Evolutionary conservation across 129 eudicot species (phyloP), one percentile per base, ranked within the genome.

Genomic region (Deinandra increscens): DNA sequence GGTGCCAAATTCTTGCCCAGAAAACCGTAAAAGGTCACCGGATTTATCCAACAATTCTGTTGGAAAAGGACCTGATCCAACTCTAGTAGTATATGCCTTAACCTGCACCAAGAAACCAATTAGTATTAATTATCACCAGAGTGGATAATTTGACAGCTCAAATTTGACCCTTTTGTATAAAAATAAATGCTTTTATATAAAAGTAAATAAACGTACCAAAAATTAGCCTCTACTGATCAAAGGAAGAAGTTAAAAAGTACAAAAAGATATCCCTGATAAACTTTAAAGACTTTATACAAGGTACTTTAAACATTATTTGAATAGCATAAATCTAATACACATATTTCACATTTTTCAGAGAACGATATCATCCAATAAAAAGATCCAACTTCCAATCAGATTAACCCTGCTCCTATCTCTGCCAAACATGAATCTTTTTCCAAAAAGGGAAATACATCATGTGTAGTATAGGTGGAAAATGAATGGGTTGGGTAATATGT

Each of bases 31-130:
- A n/a, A 83, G 73, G 31, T 93, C 96, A 42, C 98, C 98, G 50
- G 81, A 84, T 83, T 93, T 79, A 66, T 92, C 98, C 80, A 86
- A 68, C 11, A 84, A 81, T 81, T 93, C 98, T 60, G 98, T 93
- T 9, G 98, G 98, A 76, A 93, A 89, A 29, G 98, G 98, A 48
- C 98, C 98, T 2, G 98, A 93, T 51, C 96, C 98, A 70, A 93
- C 98, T 81, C 98, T 86, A 31, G 95, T 93, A 17, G 98, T 93
- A 75, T 93, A 93, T 41, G 98, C 98, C 81, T 93, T 93, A 33
- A 92, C 98, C 98, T 89, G 86, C 74, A 79, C 50, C 59, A 20
- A 78, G 39, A 64, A 36, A 66, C 10, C 56, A 64, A 15, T 51
- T 36, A 66, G 0, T 33, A 20, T 42, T n/a, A 36, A 14, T n/a